Conservation (phyloP, 1,139 yeast genomes). For the Suhomyces guaymorum region DNA sequence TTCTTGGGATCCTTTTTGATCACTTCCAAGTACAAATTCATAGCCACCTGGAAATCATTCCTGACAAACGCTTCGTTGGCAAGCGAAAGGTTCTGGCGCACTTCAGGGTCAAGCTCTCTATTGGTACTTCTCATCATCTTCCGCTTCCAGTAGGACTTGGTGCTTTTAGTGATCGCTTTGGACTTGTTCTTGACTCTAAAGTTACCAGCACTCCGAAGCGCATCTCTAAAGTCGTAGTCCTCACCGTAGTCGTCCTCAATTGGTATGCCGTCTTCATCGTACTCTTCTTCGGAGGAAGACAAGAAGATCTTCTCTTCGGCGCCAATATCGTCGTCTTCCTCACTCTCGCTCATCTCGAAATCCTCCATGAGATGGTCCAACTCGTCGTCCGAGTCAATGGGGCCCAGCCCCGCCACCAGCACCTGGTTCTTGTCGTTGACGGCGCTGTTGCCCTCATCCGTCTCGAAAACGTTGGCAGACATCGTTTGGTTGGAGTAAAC, state of each 20-base stretch:
- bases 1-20: slow-evolving; percentile 75
- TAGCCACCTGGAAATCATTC: slow-evolving; percentile 65
- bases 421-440: slow-evolving; percentile 11
- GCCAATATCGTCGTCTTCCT: slow-evolving; percentile 11
- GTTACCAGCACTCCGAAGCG: slow-evolving; percentile 62
- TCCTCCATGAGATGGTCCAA: slow-evolving; percentile 18
- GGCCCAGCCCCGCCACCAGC: slow-evolving; percentile 2
- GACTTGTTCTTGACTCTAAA: slow-evolving; percentile 50
- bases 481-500: slow-evolving; percentile 7
- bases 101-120: slow-evolving; percentile 68
- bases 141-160: slow-evolving; percentile 34
- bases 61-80: slow-evolving; percentile 82
- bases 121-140: slow-evolving; percentile 40
- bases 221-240: slow-evolving; percentile 55
- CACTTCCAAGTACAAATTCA: slow-evolving; percentile 67
- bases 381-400: slow-evolving; percentile 13
- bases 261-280: slow-evolving; percentile 23
- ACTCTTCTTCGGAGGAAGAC: slow-evolving; percentile 26
- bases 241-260: slow-evolving; percentile 45
- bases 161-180: slow-evolving; percentile 27
- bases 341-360: slow-evolving; percentile 15
- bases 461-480: slow-evolving; percentile 18
- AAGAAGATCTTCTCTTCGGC: slow-evolving; percentile 16
- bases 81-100: slow-evolving; percentile 59
- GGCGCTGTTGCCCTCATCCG: slow-evolving; percentile 10